Evolutionary conservation across 2,329 filamentous ascomycete species (phyloP).

Genomic region (Penicillium hordei): DNA sequence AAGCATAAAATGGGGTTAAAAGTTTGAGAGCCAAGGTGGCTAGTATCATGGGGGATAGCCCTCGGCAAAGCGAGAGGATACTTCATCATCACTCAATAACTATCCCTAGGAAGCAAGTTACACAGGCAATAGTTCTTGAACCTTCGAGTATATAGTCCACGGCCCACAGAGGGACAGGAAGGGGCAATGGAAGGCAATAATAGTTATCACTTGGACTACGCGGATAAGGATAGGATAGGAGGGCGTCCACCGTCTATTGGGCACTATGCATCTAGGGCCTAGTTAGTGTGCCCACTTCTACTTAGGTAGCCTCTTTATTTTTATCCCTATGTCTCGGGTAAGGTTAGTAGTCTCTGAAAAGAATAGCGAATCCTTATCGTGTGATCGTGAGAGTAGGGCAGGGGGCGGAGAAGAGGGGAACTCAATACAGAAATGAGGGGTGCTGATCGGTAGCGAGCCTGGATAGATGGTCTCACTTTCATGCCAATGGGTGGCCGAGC

Average conservation of each 20-base stretch:
- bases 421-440: neutral
- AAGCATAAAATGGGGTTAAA: neutral
- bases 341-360: neutral
- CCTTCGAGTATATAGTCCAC: neutral
- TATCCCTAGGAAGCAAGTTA: slow-evolving; percentile 3
- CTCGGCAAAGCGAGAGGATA: neutral
- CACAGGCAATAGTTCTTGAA: neutral
- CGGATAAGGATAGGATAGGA: neutral
- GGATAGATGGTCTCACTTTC: slow-evolving; percentile 1
- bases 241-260: neutral
- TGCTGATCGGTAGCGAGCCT: neutral
- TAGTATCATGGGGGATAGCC: neutral
- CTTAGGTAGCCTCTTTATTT: neutral
- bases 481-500: neutral
- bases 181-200: neutral
- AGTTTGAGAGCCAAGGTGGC: neutral
- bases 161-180: neutral
- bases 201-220: neutral
- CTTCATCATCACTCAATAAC: neutral
- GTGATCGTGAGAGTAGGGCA: neutral
- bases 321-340: slow-evolving; percentile 1
- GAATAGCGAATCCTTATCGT: neutral
- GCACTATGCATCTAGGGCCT: neutral
- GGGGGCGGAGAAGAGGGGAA: neutral
- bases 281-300: neutral